Percentiles rank a stretch among this genome's conserved stretches.
phyloP scores from a whole-genome alignment of 2,329 filamentous ascomycete genomes.

The Acarospora socialis region DNA sequence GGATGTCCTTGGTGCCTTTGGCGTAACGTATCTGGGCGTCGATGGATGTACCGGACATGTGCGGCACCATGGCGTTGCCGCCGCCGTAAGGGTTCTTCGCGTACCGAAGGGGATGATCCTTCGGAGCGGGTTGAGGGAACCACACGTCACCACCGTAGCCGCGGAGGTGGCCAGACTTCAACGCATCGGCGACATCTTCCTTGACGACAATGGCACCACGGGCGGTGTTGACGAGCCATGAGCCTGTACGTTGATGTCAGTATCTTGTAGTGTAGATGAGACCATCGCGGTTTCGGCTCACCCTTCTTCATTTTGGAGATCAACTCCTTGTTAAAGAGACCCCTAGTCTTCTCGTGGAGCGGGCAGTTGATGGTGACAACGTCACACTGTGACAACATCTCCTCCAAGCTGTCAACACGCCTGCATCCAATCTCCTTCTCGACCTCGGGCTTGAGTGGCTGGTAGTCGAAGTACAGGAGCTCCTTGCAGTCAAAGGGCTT shows the following conservation, averaged over 20 bases:
- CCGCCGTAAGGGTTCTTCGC: conserved; percentile 92
- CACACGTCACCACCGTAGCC: conserved; percentile 83
- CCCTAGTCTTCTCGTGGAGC: conserved; percentile 92
- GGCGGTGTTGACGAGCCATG: conserved; percentile 97
- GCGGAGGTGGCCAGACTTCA: conserved; percentile 80
- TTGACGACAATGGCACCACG: conserved; percentile 98
- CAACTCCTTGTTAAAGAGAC: conserved; percentile 96
- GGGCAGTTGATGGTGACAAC: conserved; percentile 99
- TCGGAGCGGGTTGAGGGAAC: conserved; percentile 94
- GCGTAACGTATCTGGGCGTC: conserved; percentile 93
- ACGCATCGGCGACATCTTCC: conserved; percentile 89
- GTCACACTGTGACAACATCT: conserved; percentile 87
- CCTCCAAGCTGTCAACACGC: conserved; percentile 77
- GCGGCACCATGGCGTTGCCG: conserved; percentile 96
- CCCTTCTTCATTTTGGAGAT: conserved; percentile 98
- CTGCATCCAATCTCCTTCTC: conserved; percentile 94
- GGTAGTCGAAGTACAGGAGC: conserved; percentile 98
- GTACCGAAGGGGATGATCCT: conserved; percentile 82
- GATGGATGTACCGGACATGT: conserved; percentile 98
- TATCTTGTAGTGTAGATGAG: too few species aligned
- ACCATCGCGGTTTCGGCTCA: conserved; percentile 28
- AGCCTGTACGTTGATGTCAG: conserved; percentile 36
- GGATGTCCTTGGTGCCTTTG: conserved; percentile 73
- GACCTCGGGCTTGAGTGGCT: conserved; percentile 69
- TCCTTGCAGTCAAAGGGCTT: conserved; percentile 99